Conservation (phyloP, 306 rosid genomes). For the Medicago ruthenica region DNA sequence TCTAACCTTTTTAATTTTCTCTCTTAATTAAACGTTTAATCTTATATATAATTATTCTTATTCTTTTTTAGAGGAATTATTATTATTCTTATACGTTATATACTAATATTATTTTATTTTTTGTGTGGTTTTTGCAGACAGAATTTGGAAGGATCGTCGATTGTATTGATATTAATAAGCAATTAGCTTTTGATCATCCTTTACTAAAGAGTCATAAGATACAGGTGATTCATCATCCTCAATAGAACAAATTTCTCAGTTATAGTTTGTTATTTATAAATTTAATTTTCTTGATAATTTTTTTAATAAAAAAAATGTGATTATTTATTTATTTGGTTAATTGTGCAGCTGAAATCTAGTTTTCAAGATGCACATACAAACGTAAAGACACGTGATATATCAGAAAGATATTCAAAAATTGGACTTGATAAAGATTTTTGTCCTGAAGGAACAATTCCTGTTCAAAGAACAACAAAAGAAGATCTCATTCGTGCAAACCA, state of each 20-base stretch:
- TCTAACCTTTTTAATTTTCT: background rate
- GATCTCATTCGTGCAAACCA: conserved; percentile 19
- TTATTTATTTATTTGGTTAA: too few relatives aligned
- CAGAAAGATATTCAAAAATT: background rate
- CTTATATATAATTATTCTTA: too few relatives aligned
- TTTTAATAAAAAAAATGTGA: too few relatives aligned
- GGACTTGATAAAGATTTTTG: background rate
- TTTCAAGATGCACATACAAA: background rate
- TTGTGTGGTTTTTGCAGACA: too few relatives aligned
- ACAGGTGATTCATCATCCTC: conserved; percentile 11
- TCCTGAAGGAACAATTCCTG: conserved; percentile 22
- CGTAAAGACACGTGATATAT: background rate
- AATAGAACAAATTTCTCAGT: background rate
- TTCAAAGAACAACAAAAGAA: conserved; percentile 13
- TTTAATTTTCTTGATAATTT: too few relatives aligned
- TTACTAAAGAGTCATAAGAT: conserved; percentile 36
- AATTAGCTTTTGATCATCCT: conserved; percentile 40
- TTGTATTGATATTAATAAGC: conserved; percentile 42
- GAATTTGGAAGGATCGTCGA: conserved; percentile 31
- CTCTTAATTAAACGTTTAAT: too few relatives aligned
- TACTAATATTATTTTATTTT: too few relatives aligned
- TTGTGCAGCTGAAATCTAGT: conserved; percentile 19
- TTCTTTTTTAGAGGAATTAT: too few relatives aligned
- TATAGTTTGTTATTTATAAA: background rate
- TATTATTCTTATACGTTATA: too few relatives aligned